phyloP scores from a whole-genome alignment of 164 flowering plant species.

The Sedum album region DNA sequence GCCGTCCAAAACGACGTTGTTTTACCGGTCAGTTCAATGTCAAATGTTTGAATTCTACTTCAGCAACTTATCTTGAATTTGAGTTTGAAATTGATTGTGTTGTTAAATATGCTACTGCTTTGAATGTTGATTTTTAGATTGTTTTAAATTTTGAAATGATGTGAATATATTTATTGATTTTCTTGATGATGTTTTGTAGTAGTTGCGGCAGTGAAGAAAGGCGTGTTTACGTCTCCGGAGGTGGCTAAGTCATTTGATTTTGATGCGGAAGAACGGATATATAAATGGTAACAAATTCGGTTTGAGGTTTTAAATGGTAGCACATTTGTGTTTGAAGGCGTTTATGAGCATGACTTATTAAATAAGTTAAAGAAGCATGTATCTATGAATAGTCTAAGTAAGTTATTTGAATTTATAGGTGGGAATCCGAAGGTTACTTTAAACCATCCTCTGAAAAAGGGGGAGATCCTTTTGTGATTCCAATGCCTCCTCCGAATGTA shows the following conservation, averaged over 20 bases:
- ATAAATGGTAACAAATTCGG: constrained; percentile 57
- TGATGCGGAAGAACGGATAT: constrained; percentile 71
- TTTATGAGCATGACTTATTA: no score
- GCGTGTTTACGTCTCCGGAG: constrained; percentile 67
- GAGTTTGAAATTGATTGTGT: no score
- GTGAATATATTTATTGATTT: background rate
- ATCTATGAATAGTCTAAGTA: no score
- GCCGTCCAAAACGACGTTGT: constrained; percentile 24
- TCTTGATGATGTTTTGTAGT: constrained; percentile 36
- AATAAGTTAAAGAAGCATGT: no score
- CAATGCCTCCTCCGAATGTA: constrained; percentile 99
- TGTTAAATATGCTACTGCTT: no score
- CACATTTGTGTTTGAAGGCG: no score
- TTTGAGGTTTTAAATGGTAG: background rate
- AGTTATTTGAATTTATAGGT: no score
- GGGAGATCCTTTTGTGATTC: constrained; percentile 72
- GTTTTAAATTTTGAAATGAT: background rate
- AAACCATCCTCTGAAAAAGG: constrained; percentile 62
- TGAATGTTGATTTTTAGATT: no score
- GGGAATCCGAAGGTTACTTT: constrained; percentile 70
- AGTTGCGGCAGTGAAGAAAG: constrained; percentile 35
- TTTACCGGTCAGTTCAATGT: constrained; percentile 14
- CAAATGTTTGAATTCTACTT: background rate
- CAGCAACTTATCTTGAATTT: no score
- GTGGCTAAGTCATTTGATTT: constrained; percentile 71